Base-by-base conservation (phyloP, 208 protist species). In the Trypanosoma conorhini region DNA sequence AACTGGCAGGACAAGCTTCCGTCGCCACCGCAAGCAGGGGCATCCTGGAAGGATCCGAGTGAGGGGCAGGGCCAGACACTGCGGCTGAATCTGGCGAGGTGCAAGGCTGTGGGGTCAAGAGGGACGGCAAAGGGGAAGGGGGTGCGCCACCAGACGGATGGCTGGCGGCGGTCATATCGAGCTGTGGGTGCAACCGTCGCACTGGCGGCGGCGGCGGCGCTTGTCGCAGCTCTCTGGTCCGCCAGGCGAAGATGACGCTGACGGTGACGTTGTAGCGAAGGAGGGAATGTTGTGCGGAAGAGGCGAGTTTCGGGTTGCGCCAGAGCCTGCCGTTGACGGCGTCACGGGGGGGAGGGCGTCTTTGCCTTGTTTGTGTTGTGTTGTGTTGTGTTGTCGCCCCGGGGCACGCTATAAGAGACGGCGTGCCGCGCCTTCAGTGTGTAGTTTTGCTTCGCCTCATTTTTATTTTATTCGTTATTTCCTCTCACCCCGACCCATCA, bases 1-100 rank as follows among this genome's bases (percentile, higher is more conserved):
- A 70, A 91, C 50, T 96, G 88, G 86, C 83, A 92, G 67, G 77
- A 91, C 5, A 81, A 77, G 21, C 64, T 96, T 40, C 83, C 86
- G 21, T 71, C 82, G 12, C 86, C 72, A 8, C 88, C 91, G 4
- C 59, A 71, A 38, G 88, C 83, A n/a, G 91, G 91, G 7, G 83
- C 91, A 8, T 93, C 91, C 17, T 96, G 91, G 88, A 82, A 79
- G 46, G 77, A 79, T 50, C 83, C 85, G 8, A 77, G 87, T 19
- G 91, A 94, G 46, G 71, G 65, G 26, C 67, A 70, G 0, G 64
- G 62, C 24, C 78, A 50, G 15, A 15, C 74, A 30, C 60, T 85
- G 15, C 74, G 76, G 9, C 60, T 89, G 26, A 88, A 83, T 44
- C 59, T 83, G n/a, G 66, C 3, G 24, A 74, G 66, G 51, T 35